phyloP scores from a whole-genome alignment of 805 yeast species.

The Lachancea kluyveri region DNA sequence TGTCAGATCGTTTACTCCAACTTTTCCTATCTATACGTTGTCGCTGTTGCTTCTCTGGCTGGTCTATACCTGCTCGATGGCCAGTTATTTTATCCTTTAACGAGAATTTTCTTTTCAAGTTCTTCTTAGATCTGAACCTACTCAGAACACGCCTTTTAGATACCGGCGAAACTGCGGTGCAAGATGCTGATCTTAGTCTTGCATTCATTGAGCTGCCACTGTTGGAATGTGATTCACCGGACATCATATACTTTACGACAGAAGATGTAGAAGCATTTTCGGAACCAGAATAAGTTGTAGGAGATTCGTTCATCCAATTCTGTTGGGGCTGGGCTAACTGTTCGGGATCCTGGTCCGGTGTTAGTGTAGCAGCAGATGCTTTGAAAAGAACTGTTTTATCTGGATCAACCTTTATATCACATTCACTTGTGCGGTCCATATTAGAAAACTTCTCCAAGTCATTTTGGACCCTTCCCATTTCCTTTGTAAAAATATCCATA shows the following conservation, averaged over 20 bases:
- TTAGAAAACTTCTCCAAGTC: no score
- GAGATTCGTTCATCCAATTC: slow-evolving; percentile 11
- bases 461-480: slow-evolving; percentile 2
- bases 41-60: no score
- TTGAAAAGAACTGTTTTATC: slow-evolving; percentile 25
- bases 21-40: no score
- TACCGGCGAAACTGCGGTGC: slow-evolving; percentile 1
- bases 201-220: slow-evolving; percentile 4
- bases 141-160: no score
- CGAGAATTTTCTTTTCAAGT: no score
- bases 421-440: no score
- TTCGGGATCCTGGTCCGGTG: slow-evolving; percentile 23
- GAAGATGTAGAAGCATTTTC: slow-evolving; percentile 22
- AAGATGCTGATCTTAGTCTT: slow-evolving; percentile 1
- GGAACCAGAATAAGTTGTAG: slow-evolving; percentile 9
- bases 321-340: slow-evolving; percentile 3
- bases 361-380: slow-evolving; percentile 29
- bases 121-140: no score
- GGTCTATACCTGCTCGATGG: no score
- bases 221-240: no score
- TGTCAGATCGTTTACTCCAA: no score
- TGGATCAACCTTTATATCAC: no score
- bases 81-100: no score
- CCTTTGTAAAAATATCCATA: slow-evolving; percentile 5
- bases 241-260: slow-evolving; percentile 22